These are phyloP conservation scores for Globisporangium recalcitrans DNA, from an alignment of 352 stramenopile species.

Conservation along the genomic window DNA sequence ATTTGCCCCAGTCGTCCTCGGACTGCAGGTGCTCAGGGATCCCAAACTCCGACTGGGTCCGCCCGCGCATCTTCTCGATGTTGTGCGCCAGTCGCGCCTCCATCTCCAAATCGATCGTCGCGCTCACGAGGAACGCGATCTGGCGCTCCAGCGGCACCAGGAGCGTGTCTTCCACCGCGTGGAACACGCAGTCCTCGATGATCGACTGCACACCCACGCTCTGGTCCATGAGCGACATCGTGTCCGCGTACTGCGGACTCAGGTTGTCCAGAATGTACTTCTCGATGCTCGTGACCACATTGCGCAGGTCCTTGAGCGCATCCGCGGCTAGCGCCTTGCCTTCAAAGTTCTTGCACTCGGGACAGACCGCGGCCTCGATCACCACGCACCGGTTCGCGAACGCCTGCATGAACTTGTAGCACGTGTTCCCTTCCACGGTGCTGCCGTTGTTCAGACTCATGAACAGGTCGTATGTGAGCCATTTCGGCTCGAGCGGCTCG, in stretches of 20 bases:
- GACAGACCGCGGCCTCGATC: conserved; percentile 56
- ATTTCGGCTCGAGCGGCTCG: conserved; percentile 68
- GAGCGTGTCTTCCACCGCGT: conserved; percentile 75
- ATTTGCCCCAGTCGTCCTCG: conserved; percentile 72
- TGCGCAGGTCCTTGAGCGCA: conserved; percentile 60
- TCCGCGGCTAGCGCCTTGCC: conserved; percentile 43
- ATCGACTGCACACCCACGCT: conserved; percentile 47
- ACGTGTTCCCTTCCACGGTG: conserved; percentile 66
- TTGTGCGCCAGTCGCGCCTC: conserved; percentile 52
- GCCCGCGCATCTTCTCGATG: conserved; percentile 58
- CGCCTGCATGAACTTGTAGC: conserved; percentile 66
- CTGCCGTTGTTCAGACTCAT: conserved; percentile 55
- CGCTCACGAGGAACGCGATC: conserved; percentile 62
- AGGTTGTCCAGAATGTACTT: conserved; percentile 70
- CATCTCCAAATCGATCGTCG: conserved; percentile 50
- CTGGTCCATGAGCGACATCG: conserved; percentile 51
- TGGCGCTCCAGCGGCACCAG: conserved; percentile 69
- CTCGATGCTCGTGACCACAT: conserved; percentile 67
- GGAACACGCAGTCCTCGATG: conserved; percentile 65
- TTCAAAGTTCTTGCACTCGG: conserved; percentile 49
- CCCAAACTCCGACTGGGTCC: conserved; percentile 65
- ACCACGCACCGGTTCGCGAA: conserved; percentile 69
- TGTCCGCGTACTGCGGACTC: conserved; percentile 59
- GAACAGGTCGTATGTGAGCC: conserved; percentile 75
- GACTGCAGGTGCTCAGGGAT: conserved; percentile 75